phyloP scores from a whole-genome alignment of 140 eudicot species.

The Stevia rebaudiana region DNA sequence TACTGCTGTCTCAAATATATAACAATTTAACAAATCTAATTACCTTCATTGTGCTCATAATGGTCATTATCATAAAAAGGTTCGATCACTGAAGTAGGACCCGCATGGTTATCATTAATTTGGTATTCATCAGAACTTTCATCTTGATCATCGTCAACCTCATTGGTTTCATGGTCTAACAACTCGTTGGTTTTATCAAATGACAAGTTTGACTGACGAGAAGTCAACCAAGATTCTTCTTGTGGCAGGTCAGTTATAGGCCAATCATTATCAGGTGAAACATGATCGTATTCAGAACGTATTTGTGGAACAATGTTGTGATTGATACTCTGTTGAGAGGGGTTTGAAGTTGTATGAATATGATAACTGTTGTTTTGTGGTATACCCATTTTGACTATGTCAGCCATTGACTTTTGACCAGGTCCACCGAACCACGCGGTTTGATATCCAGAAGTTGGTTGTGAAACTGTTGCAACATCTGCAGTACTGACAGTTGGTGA shows the following conservation, averaged over 20 bases:
- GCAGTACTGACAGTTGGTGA: conserved; percentile 17
- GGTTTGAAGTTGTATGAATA: conserved; percentile 29
- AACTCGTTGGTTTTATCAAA: conserved; percentile 35
- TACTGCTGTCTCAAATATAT: not conserved
- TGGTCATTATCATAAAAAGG: conserved; percentile 37
- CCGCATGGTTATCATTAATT: conserved; percentile 26
- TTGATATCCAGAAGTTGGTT: conserved; percentile 51
- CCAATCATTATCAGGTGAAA: conserved; percentile 68
- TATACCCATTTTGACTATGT: conserved; percentile 85
- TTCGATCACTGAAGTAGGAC: conserved; percentile 40
- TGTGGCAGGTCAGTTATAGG: conserved; percentile 64
- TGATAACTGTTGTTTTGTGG: conserved; percentile 51
- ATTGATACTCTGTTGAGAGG: conserved; percentile 36
- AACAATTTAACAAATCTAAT: not conserved
- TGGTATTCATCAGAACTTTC: conserved; percentile 42
- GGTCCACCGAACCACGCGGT: conserved; percentile 59
- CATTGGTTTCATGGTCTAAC: conserved; percentile 31
- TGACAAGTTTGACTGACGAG: conserved; percentile 32
- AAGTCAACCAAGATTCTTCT: conserved; percentile 37
- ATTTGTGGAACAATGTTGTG: conserved; percentile 28
- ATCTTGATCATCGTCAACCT: conserved; percentile 43
- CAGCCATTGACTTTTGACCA: conserved; percentile 82
- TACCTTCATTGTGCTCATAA: conserved; percentile 64
- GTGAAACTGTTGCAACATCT: conserved; percentile 38
- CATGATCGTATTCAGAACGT: conserved; percentile 27